Percentiles rank a stretch among this genome's conserved stretches.
phyloP scores from a whole-genome alignment of 2,329 filamentous ascomycete genomes.

The Penicillium sp. region DNA sequence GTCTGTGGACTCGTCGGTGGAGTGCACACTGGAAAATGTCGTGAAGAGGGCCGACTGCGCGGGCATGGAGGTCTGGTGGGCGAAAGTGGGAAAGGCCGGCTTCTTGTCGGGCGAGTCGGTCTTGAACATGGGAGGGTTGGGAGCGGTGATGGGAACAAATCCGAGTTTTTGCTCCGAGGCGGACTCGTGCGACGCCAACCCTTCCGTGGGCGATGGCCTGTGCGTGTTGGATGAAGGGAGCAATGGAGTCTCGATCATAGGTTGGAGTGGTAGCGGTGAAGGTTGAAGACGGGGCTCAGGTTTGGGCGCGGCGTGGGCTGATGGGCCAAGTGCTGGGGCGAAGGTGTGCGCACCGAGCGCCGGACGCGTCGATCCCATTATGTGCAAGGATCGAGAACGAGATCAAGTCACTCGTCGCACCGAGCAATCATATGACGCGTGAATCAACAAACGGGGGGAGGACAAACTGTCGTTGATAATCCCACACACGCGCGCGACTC shows the following conservation, averaged over 20 bases:
- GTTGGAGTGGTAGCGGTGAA: slow-evolving; percentile 47
- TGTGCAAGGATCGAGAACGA: slow-evolving; percentile 11
- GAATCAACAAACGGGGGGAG: slow-evolving; percentile 8
- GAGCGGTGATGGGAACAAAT: slow-evolving; percentile 55
- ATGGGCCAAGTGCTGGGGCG: slow-evolving; percentile 51
- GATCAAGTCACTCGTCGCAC: slow-evolving; percentile 13
- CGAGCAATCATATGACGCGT: slow-evolving; percentile 25
- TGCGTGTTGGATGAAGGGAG: slow-evolving; percentile 51
- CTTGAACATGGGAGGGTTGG: slow-evolving; percentile 38
- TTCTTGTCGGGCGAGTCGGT: slow-evolving; percentile 47
- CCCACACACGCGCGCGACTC: too few species aligned
- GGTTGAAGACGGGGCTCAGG: slow-evolving; percentile 44
- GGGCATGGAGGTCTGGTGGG: slow-evolving; percentile 31
- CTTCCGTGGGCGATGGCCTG: slow-evolving; percentile 66
- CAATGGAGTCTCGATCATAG: slow-evolving; percentile 42
- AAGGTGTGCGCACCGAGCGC: slow-evolving; percentile 49
- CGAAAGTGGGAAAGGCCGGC: slow-evolving; percentile 30
- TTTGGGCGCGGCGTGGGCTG: slow-evolving; percentile 29
- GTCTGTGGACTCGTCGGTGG: slow-evolving; percentile 45
- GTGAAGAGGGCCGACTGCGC: slow-evolving; percentile 45
- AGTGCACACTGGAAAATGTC: slow-evolving; percentile 42
- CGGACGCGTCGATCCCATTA: slow-evolving; percentile 37
- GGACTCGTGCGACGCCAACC: slow-evolving; percentile 50
- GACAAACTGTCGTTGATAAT: too few species aligned
- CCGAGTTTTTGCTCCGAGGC: slow-evolving; percentile 52